phyloP scores from a whole-genome alignment of 2,329 filamentous ascomycete genomes.

The Amylocarpus encephaloides region DNA sequence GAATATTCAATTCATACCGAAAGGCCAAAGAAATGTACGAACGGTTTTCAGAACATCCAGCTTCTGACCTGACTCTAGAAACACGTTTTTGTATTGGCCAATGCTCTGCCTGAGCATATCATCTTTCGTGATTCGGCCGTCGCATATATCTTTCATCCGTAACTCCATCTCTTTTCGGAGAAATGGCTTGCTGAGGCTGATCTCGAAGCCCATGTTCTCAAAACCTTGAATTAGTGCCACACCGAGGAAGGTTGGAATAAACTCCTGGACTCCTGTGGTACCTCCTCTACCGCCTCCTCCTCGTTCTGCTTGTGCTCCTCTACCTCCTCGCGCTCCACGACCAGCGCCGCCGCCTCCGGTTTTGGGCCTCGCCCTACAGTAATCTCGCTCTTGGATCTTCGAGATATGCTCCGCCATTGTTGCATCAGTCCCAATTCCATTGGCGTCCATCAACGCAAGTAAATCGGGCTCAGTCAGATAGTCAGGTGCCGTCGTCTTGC shows the following conservation, averaged over 20 bases:
- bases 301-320: slow-evolving; percentile 35
- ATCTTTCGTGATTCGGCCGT: slow-evolving; percentile 68
- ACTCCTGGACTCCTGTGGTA: slow-evolving; percentile 53
- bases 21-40: slow-evolving; percentile 32
- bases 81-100: slow-evolving; percentile 80
- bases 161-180: slow-evolving; percentile 96
- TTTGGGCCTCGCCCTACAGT: slow-evolving; percentile 62
- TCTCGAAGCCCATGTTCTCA: slow-evolving; percentile 87
- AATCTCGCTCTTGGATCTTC: slow-evolving; percentile 86
- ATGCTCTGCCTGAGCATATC: slow-evolving; percentile 78
- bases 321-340: slow-evolving; percentile 34
- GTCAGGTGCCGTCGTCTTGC: slow-evolving; percentile 76
- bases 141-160: slow-evolving; percentile 95
- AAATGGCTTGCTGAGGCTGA: slow-evolving; percentile 91
- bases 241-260: slow-evolving; percentile 87
- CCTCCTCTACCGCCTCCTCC: slow-evolving; percentile 40
- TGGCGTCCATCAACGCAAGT: slow-evolving; percentile 95
- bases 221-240: slow-evolving; percentile 92
- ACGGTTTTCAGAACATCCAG: slow-evolving; percentile 60
- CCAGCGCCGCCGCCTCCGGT: slow-evolving; percentile 33
- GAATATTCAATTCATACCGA: neutral
- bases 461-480: slow-evolving; percentile 94
- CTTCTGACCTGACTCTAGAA: slow-evolving; percentile 71
- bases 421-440: slow-evolving; percentile 95
- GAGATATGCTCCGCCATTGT: slow-evolving; percentile 99